phyloP scores from a whole-genome alignment of 768 basidiomycete species.

The Brasilioporus rufonigricans region DNA sequence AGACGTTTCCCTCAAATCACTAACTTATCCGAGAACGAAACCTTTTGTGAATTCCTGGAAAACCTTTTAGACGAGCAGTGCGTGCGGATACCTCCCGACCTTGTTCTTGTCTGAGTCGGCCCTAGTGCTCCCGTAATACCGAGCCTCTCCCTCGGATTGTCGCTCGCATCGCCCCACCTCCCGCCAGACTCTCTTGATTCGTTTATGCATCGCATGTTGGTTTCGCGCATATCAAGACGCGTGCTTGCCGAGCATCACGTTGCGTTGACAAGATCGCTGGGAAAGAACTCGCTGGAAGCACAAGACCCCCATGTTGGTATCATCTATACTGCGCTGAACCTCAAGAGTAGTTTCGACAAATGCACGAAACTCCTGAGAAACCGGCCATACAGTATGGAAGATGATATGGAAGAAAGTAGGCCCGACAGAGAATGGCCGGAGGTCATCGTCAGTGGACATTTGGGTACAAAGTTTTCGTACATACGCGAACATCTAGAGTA shows the following conservation, averaged over 20 bases:
- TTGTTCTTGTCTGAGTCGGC: slow-evolving; percentile 7
- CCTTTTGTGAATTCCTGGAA: slow-evolving; percentile 72
- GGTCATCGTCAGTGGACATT: slow-evolving; percentile 70
- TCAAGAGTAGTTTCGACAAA: slow-evolving; percentile 67
- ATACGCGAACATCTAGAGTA: slow-evolving; percentile 87
- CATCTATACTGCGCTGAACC: slow-evolving; percentile 73
- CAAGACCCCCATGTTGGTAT: slow-evolving; percentile 75
- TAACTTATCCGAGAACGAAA: slow-evolving; percentile 69
- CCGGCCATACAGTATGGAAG: slow-evolving; percentile 44
- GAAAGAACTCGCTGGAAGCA: slow-evolving; percentile 31
- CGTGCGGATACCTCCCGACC: slow-evolving; percentile 21
- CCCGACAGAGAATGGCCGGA: slow-evolving; percentile 50
- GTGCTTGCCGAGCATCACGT: slow-evolving; percentile 90
- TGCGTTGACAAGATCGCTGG: slow-evolving; percentile 64
- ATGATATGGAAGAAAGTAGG: slow-evolving; percentile 30
- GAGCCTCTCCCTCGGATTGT: slow-evolving; percentile 77
- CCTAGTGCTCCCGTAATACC: slow-evolving; percentile 74
- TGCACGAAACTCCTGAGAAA: slow-evolving; percentile 58
- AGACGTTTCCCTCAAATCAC: slow-evolving; percentile 72
- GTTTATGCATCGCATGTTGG: slow-evolving; percentile 89
- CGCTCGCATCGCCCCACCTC: slow-evolving; percentile 79
- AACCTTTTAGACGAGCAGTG: slow-evolving; percentile 75
- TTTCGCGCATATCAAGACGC: slow-evolving; percentile 85
- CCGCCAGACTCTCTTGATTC: slow-evolving; percentile 77
- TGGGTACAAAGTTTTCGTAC: slow-evolving; percentile 71